Conservation (phyloP, 495 filamentous ascomycete genomes). For the Echria macrotheca region DNA sequence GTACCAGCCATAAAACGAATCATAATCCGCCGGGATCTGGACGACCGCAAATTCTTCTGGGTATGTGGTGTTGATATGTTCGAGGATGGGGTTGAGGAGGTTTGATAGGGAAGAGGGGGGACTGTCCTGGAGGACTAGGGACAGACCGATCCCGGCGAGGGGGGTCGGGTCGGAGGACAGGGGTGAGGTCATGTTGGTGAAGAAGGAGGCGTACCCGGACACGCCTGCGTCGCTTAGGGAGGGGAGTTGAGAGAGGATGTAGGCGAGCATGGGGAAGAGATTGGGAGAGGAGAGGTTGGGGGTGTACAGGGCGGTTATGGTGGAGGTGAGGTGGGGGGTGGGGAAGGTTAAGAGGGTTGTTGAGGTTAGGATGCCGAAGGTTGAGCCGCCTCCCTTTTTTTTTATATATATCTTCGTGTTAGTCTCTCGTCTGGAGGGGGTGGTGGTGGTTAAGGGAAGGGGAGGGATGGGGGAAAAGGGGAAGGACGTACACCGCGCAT, state of each 20-base stretch:
- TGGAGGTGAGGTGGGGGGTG: slow-evolving; percentile 21
- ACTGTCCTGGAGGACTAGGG: slow-evolving; percentile 21
- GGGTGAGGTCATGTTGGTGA: slow-evolving; percentile 23
- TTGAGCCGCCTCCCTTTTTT: slow-evolving; percentile 55
- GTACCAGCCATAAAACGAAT: slow-evolving; percentile 46
- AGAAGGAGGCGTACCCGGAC: slow-evolving; percentile 32
- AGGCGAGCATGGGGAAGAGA: slow-evolving; percentile 31
- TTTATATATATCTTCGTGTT: not conserved
- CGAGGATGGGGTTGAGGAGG: slow-evolving; percentile 37
- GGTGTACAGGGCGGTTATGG: slow-evolving; percentile 15
- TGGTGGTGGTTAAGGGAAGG: no score
- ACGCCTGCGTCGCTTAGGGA: slow-evolving; percentile 31
- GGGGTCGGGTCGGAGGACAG: slow-evolving; percentile 15
- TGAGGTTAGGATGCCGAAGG: slow-evolving; percentile 57
- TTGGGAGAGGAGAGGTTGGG: slow-evolving; percentile 6
- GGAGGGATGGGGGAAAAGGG: not conserved
- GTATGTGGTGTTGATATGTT: slow-evolving; percentile 42
- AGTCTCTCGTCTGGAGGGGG: no score
- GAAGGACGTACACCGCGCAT: slow-evolving; percentile 47
- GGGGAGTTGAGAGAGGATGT: slow-evolving; percentile 34
- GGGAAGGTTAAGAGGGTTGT: slow-evolving; percentile 44
- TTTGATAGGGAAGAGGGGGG: slow-evolving; percentile 34
- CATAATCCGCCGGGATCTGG: slow-evolving; percentile 34
- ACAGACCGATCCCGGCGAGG: slow-evolving; percentile 30
- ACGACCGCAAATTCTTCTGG: slow-evolving; percentile 29